A percentile compares a stretch with the other conserved stretches of the same genome.
Evolutionary conservation across 2,329 filamentous ascomycete genomes (phyloP).

Genomic region (Aspergillus fischeri): DNA sequence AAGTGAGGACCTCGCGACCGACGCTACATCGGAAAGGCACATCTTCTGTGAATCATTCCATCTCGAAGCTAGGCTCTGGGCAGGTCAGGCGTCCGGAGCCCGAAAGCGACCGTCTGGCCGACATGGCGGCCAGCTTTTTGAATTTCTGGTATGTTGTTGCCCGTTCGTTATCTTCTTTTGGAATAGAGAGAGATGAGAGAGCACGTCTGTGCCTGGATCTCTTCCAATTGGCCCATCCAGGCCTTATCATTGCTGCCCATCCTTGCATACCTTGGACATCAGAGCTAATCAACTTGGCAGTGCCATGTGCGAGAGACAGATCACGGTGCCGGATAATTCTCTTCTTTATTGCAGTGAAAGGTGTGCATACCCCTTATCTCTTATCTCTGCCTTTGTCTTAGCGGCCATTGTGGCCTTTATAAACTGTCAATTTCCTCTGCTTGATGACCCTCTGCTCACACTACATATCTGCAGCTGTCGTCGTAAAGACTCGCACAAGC

Average conservation of each 20-base stretch:
- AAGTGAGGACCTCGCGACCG: constrained; percentile 29
- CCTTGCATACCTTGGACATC: constrained; percentile 18
- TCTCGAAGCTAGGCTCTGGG: constrained; percentile 32
- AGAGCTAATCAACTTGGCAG: constrained; percentile 38
- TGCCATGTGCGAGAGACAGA: constrained; percentile 63
- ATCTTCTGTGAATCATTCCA: constrained; percentile 25
- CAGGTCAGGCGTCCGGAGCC: constrained; percentile 16
- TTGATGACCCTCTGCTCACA: constrained; percentile 4
- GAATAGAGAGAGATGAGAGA: neutral
- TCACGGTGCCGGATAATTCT: constrained; percentile 56
- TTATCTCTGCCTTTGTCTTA: constrained; percentile 9
- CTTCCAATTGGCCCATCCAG: constrained; percentile 12
- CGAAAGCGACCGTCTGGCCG: constrained; percentile 27
- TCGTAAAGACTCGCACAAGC: constrained; percentile 45
- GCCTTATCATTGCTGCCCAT: constrained; percentile 6
- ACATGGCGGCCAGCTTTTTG: constrained; percentile 43
- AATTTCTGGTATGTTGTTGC: constrained; percentile 41
- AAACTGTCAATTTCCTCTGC: constrained; percentile 1
- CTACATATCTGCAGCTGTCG: constrained; percentile 35
- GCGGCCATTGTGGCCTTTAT: neutral
- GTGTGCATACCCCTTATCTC: constrained; percentile 38
- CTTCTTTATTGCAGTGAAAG: constrained; percentile 63
- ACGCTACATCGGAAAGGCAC: constrained; percentile 32
- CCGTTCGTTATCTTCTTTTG: constrained; percentile 2
- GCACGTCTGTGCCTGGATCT: constrained; percentile 11